Conservation (phyloP, 2,329 filamentous ascomycete genomes). For the Ascochyta clinopodiicola region DNA sequence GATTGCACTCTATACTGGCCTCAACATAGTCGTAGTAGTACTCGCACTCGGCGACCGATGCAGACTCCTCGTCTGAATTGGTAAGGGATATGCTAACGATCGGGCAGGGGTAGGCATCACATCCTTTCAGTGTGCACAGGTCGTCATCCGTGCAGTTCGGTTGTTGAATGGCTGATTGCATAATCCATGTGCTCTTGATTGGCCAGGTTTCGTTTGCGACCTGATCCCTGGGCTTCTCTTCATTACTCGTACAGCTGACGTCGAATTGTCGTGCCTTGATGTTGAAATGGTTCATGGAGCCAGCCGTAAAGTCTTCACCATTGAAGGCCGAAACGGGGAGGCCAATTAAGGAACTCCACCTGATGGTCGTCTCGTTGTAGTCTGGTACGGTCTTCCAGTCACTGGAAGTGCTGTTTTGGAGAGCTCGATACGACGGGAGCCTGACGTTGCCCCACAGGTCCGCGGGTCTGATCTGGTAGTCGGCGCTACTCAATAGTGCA, state of each 20-base stretch:
- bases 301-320: not conserved
- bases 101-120: constrained; percentile 27
- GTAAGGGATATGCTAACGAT: constrained; percentile 27
- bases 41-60: constrained; percentile 28
- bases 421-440: constrained; percentile 29
- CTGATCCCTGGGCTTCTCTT: not conserved
- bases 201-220: constrained; percentile 1
- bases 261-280: constrained; percentile 39
- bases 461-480: constrained; percentile 29
- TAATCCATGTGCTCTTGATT: constrained; percentile 14
- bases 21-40: constrained; percentile 29
- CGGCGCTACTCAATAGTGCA: constrained; percentile 33
- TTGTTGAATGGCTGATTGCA: not conserved
- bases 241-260: constrained; percentile 31
- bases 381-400: constrained; percentile 27
- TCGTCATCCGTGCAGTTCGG: not conserved
- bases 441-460: constrained; percentile 41
- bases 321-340: constrained; percentile 24
- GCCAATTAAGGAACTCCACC: constrained; percentile 37
- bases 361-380: constrained; percentile 21
- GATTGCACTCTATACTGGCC: constrained; percentile 28
- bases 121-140: not conserved
- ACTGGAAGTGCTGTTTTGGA: constrained; percentile 26
- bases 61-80: not conserved
- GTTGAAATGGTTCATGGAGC: constrained; percentile 23